Base-by-base conservation (phyloP, 257 asterid species). In the Nicotiana sylvestris region DNA sequence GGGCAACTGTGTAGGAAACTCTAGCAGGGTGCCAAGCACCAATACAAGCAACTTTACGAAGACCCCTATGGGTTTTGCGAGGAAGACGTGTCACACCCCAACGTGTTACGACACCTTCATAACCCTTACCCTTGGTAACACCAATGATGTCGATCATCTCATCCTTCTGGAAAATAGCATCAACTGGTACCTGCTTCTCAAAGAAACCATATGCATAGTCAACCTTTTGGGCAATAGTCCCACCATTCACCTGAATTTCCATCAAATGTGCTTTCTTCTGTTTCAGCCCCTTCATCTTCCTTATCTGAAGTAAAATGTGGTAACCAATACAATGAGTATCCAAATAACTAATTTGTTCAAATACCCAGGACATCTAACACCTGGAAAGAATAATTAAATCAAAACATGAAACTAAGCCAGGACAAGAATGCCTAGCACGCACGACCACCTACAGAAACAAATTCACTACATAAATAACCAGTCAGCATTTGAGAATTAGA, bases 71-170 rank as follows among this genome's bases (percentile, higher is more conserved):
- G 57, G 94, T 90, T 32, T 90, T 90, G 39, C 92, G 91, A 3
- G 92, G 94, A 76, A 90, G 90, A 32, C 94, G 92, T 1, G 93
- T 90, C n/a, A 90, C 94, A 82, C 94, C 94, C 94, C 94, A 90
- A 86, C 94, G 92, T 53, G 94, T 90, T 17, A 90, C 94, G 66
- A 90, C 94, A 78, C 94, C 92, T 86, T 90, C 92, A 27, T 87
- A 90, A 68, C 94, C 94, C 49, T 90, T 90, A 33, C 94, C 94
- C 85, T 89, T 89, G 8, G 93, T 90, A 51, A 90, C 93, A 82
- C 93, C 91, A 66, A 90, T 90, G 25, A 90, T 87, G 87, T 90
- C 93, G 76, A 90, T 86, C 93, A 90, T 90, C 83, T 90, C 93
- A 53, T 90, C 93, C 51, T 90, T 90, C 88, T 89, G 92, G 88